phyloP scores from a whole-genome alignment of 495 filamentous ascomycete species.

The Penicillium fimorum region DNA sequence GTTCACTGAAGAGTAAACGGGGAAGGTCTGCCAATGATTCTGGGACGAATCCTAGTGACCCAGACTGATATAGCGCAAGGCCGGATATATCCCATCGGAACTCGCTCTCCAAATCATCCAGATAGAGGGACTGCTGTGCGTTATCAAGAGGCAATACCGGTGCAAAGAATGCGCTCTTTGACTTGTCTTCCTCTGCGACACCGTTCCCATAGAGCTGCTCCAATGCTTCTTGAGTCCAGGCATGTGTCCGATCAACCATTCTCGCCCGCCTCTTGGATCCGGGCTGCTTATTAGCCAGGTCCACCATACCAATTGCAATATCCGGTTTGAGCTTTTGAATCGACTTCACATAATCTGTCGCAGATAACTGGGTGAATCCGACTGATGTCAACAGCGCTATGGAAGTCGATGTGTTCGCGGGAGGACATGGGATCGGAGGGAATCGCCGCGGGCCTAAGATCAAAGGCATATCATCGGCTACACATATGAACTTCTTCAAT shows the following conservation, averaged over 20 bases:
- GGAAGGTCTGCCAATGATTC: slow-evolving; percentile 58
- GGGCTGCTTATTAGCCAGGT: slow-evolving; percentile 62
- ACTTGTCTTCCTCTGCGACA: slow-evolving; percentile 32
- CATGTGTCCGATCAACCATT: slow-evolving; percentile 82
- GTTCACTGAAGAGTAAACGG: slow-evolving; percentile 67
- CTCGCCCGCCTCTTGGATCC: slow-evolving; percentile 69
- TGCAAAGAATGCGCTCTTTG: slow-evolving; percentile 63
- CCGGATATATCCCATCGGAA: slow-evolving; percentile 61
- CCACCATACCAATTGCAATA: slow-evolving; percentile 74
- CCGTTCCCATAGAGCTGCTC: slow-evolving; percentile 51
- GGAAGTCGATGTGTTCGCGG: slow-evolving; percentile 67
- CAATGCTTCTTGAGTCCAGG: slow-evolving; percentile 57
- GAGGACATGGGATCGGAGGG: slow-evolving; percentile 69
- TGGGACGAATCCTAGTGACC: slow-evolving; percentile 64
- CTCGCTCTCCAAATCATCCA: slow-evolving; percentile 61
- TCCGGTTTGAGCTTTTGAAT: slow-evolving; percentile 68
- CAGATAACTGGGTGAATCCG: slow-evolving; percentile 70
- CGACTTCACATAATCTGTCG: slow-evolving; percentile 63
- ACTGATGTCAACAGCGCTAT: slow-evolving; percentile 79
- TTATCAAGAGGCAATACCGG: slow-evolving; percentile 76
- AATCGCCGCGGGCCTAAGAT: slow-evolving; percentile 78
- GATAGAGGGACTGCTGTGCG: slow-evolving; percentile 70
- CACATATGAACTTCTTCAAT: slow-evolving; percentile 70
- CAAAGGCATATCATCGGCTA: slow-evolving; percentile 55
- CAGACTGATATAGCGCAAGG: slow-evolving; percentile 75